These are phyloP conservation scores for Phytophthora tentaculata DNA, from an alignment of 352 stramenopile genomes.

Conservation along the genomic window DNA sequence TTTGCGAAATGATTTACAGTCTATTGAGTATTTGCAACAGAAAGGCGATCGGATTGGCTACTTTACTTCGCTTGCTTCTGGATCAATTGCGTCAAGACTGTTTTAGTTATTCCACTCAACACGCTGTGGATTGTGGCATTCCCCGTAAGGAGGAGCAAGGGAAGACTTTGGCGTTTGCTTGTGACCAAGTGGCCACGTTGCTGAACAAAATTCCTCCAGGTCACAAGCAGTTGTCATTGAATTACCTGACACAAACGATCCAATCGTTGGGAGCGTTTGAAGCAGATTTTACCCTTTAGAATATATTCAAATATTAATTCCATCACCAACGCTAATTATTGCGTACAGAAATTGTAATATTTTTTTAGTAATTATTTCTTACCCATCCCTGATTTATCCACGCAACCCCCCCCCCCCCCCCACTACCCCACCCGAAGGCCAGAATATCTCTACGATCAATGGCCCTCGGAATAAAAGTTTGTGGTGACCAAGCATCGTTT, in stretches of 20 bases:
- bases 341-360: no score
- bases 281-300: no score
- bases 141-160: constrained; percentile 9
- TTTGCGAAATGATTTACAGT: constrained; percentile 5
- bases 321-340: no score
- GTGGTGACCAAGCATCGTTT: no score
- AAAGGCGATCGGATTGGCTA: background rate
- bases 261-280: constrained; percentile 19
- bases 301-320: no score
- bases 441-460: no score
- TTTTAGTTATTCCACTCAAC: background rate
- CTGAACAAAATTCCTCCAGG: background rate
- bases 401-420: no score
- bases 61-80: constrained; percentile 3
- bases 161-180: background rate
- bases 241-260: constrained; percentile 7
- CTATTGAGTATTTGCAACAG: constrained; percentile 16
- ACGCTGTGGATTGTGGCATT: background rate
- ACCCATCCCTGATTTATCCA: no score
- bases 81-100: constrained; percentile 24
- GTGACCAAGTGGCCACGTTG: constrained; percentile 5
- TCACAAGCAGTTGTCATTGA: constrained; percentile 3
- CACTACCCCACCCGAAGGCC: no score
- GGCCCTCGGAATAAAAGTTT: no score
- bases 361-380: no score